phyloP scores from a whole-genome alignment of 805 yeast species.

The Kodamaea kaohsiungensis region DNA sequence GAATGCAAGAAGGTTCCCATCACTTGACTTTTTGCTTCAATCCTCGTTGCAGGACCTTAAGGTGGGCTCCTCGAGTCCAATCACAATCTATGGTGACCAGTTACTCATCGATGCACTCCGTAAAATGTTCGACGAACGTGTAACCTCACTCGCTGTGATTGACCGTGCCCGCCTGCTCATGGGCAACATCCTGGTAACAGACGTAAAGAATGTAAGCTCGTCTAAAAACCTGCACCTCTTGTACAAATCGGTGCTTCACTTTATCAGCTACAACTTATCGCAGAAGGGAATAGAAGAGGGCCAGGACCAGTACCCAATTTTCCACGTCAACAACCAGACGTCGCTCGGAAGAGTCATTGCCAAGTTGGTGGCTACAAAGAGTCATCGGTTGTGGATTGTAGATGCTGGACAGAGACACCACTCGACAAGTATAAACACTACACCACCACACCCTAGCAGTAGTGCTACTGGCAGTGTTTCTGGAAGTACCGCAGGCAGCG shows the following conservation, averaged over 20 bases:
- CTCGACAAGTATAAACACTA: constrained; percentile 5
- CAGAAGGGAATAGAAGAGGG: constrained; percentile 92
- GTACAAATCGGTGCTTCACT: constrained; percentile 82
- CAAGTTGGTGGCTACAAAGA: constrained; percentile 89
- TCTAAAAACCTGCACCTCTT: constrained; percentile 84
- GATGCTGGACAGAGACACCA: constrained; percentile 32
- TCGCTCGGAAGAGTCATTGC: constrained; percentile 89
- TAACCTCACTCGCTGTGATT: constrained; percentile 90
- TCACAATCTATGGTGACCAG: constrained; percentile 85
- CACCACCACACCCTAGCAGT: neutral
- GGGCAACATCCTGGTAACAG: constrained; percentile 94
- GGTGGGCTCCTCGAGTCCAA: constrained; percentile 71
- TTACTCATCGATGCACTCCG: constrained; percentile 82
- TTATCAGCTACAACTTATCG: constrained; percentile 80
- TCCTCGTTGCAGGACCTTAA: constrained; percentile 68
- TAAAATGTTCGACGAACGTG: constrained; percentile 80
- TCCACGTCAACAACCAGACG: constrained; percentile 81
- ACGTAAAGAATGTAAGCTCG: constrained; percentile 83
- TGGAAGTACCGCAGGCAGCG: neutral
- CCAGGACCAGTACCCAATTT: constrained; percentile 94
- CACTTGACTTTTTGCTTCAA: constrained; percentile 73
- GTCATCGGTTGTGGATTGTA: constrained; percentile 88
- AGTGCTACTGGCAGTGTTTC: neutral
- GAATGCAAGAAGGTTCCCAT: constrained; percentile 82
- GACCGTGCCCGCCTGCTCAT: constrained; percentile 73